A percentile compares a stretch with the other conserved stretches of the same genome.
phyloP scores from a whole-genome alignment of 495 filamentous ascomycete genomes.

The Sporormia fimetaria region DNA sequence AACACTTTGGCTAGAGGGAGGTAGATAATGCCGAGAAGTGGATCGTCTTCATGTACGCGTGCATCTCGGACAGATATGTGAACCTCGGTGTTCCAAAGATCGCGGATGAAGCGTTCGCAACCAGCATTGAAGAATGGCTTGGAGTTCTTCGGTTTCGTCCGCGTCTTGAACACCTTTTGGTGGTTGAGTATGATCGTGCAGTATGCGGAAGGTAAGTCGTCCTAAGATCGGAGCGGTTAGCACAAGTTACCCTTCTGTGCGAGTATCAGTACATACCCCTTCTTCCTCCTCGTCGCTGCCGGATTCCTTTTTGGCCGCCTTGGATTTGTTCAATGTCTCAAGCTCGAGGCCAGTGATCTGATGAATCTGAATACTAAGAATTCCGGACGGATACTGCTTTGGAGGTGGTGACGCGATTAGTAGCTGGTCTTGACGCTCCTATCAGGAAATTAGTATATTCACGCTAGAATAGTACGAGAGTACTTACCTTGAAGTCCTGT shows the following conservation, averaged over 20 bases:
- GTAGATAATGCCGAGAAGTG: conserved; percentile 55
- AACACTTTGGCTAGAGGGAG: conserved; percentile 50
- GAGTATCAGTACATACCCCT: too few relatives aligned
- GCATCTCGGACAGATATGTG: conserved; percentile 55
- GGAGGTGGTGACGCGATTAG: conserved; percentile 50
- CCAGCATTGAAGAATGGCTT: conserved; percentile 72
- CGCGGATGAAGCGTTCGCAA: conserved; percentile 58
- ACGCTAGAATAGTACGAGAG: background rate
- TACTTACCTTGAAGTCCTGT: conserved; percentile 44
- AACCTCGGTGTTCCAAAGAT: conserved; percentile 53
- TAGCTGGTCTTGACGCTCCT: conserved; percentile 34
- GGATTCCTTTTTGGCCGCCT: conserved; percentile 34
- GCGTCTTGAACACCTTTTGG: conserved; percentile 54
- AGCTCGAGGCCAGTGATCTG: conserved; percentile 60
- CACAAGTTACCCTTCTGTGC: too few relatives aligned
- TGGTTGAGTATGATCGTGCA: conserved; percentile 63
- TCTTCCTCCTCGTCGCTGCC: conserved; percentile 49
- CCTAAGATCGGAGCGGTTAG: too few relatives aligned
- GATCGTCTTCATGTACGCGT: conserved; percentile 52
- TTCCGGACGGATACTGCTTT: conserved; percentile 45
- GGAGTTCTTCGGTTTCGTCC: conserved; percentile 64
- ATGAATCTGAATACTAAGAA: conserved; percentile 59
- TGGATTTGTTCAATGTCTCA: conserved; percentile 40
- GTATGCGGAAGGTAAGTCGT: conserved; percentile 53
- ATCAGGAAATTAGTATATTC: conserved; percentile 1